Evolutionary conservation across 2,329 filamentous ascomycete species (phyloP), one percentile per base, ranked within the genome.

Genomic region (Metarhizium humberi): DNA sequence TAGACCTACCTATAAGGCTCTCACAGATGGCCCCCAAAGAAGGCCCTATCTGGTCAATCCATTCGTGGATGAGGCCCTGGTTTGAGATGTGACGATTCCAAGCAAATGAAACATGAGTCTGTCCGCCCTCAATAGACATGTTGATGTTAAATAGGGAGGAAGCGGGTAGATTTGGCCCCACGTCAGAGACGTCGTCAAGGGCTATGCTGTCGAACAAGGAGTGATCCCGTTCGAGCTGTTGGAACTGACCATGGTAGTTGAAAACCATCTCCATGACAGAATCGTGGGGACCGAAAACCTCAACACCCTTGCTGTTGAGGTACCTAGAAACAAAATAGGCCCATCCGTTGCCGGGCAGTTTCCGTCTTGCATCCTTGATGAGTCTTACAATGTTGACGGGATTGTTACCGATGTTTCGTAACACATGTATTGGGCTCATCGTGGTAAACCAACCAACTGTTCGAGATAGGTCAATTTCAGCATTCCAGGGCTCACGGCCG

Each of bases 391-490:
- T n/a, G 13, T 49, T 36, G 16, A 16, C 45, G 11, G 3, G 38
- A 6, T 46, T n/a, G 8, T 25, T 40, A 13, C 34, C 20, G 32
- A 20, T 34, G 10, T 13, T n/a, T 16, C 49, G 32, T 4, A 32
- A 47, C n/a, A 58, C 38, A 1, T 54, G 51, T 13, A 69, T 55
- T 0, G 70, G 69, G 25, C 58, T 62, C 32, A 72, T 58, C 1
- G 66, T 67, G 0, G 71, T 71, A 56, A 72, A 73, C 70, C 70
- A 73, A 6, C 71, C 71, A 1, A 72, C 68, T 2, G 69, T 72
- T 20, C 63, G 50, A 5, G 67, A 65, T 1, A 68, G 54, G 55
- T 73, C 67, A n/a, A 69, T 57, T 2, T 48, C n/a, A 5, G 58
- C 40, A 45, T 64, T 59, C 65, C 63, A 68, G 1, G 66, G 55